phyloP scores from a whole-genome alignment of 1,139 yeast species.

The Yamadazyma friedrichii region DNA sequence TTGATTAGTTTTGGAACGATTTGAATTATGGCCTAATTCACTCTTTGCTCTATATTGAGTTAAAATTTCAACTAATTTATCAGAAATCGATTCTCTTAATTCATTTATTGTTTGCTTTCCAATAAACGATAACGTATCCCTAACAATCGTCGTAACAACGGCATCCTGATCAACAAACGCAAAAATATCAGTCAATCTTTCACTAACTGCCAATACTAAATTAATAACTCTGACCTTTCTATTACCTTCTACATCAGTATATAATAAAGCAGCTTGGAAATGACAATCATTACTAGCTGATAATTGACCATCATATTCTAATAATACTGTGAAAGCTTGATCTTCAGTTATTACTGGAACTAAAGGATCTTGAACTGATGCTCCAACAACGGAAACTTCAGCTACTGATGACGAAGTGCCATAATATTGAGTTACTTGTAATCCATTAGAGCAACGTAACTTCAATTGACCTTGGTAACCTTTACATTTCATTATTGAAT shows the following conservation, averaged over 20 bases:
- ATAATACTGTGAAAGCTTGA: conserved; percentile 68
- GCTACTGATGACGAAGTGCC: conserved; percentile 44
- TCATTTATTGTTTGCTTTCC: conserved; percentile 62
- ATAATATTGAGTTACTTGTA: conserved; percentile 78
- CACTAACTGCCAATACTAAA: conserved; percentile 77
- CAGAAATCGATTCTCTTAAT: conserved; percentile 61
- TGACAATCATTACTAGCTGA: conserved; percentile 76
- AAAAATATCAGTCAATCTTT: conserved; percentile 70
- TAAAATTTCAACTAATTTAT: conserved; percentile 68
- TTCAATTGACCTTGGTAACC: conserved; percentile 87
- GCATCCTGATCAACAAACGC: conserved; percentile 86
- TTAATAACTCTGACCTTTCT: conserved; percentile 86
- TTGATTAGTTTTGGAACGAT: conserved; percentile 56
- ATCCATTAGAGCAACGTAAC: conserved; percentile 84
- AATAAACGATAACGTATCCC: conserved; percentile 64
- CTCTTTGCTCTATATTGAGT: conserved; percentile 69
- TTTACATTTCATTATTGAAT: conserved; percentile 40
- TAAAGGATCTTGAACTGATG: conserved; percentile 58
- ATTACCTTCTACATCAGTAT: conserved; percentile 73
- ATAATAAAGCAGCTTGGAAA: conserved; percentile 87
- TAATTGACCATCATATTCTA: conserved; percentile 76
- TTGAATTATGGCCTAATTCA: conserved; percentile 47
- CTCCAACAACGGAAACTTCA: conserved; percentile 30
- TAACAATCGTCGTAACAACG: conserved; percentile 65
- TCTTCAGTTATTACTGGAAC: conserved; percentile 66